Evolutionary conservation across 345 rosid species (phyloP).

Genomic region (Mercurialis annua): DNA sequence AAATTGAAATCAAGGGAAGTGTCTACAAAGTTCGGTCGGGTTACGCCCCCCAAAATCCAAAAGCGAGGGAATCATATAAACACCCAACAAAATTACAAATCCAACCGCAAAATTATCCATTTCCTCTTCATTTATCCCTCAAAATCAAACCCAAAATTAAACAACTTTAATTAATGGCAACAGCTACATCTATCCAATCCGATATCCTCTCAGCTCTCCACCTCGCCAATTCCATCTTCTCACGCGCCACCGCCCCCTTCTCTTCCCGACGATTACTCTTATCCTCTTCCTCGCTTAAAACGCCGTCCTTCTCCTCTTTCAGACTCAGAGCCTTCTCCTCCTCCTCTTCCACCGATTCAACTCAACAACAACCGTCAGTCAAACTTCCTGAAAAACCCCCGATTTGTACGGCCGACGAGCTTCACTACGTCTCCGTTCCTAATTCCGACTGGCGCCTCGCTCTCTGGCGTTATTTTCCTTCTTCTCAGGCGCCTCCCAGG

Average conservation of each 20-base stretch:
- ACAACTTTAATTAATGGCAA: not conserved
- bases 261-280: not conserved
- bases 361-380: constrained; percentile 17
- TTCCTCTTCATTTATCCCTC: not conserved
- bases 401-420: constrained; percentile 84
- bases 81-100: too few relatives aligned
- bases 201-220: constrained; percentile 53
- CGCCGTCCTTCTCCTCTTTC: constrained; percentile 2
- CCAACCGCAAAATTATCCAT: too few relatives aligned
- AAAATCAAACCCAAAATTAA: not conserved
- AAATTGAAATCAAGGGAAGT: too few relatives aligned
- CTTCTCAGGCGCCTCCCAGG: constrained; percentile 63
- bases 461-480: constrained; percentile 82
- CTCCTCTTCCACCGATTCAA: constrained; percentile 33
- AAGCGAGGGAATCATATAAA: too few relatives aligned
- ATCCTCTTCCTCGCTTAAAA: not conserved
- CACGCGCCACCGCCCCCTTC: constrained; percentile 18
- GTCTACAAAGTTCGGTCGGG: too few relatives aligned
- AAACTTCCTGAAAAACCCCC: constrained; percentile 54
- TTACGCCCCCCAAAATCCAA: too few relatives aligned
- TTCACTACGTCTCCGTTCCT: constrained; percentile 67
- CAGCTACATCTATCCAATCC: constrained; percentile 25
- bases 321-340: constrained; percentile 36
- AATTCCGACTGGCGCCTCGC: constrained; percentile 81
- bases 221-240: constrained; percentile 21